Evolutionary conservation across 495 filamentous ascomycete species (phyloP).

Genomic region (Hypoxylon intermedium): DNA sequence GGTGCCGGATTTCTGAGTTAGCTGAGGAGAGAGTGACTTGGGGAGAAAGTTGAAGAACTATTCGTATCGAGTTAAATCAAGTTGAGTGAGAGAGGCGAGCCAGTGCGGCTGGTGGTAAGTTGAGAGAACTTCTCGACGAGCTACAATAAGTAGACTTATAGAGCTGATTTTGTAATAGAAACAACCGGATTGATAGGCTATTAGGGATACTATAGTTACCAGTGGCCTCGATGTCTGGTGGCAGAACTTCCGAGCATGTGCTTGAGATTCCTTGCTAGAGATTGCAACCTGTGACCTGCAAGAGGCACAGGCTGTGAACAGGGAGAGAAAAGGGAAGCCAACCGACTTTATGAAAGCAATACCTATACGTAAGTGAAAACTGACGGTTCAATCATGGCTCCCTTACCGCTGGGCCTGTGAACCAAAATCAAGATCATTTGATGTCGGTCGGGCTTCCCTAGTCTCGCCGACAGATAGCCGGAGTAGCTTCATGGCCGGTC

Average conservation of each 20-base stretch:
- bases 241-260: constrained; percentile 32
- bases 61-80: not conserved
- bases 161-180: constrained; percentile 2
- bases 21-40: not conserved
- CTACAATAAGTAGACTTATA: not conserved
- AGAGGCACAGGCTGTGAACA: constrained; percentile 11
- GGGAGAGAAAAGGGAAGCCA: constrained; percentile 12
- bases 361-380: constrained; percentile 31
- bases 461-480: constrained; percentile 11
- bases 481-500: constrained; percentile 23
- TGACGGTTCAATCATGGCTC: constrained; percentile 17
- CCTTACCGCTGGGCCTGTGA: constrained; percentile 25
- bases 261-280: constrained; percentile 33
- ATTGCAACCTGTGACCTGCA: constrained; percentile 30
- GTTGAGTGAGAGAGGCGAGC: not conserved
- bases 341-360: constrained; percentile 19
- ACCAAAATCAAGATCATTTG: constrained; percentile 33
- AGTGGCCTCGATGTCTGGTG: not conserved
- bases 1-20: constrained; percentile 1
- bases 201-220: constrained; percentile 12
- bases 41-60: not conserved
- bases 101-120: not conserved
- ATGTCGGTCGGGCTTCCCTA: constrained; percentile 13
- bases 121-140: constrained; percentile 1
- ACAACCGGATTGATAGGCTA: not conserved